Evolutionary conservation across 176 grass and related monocot species (phyloP).

Genomic region (Poa pratensis): DNA sequence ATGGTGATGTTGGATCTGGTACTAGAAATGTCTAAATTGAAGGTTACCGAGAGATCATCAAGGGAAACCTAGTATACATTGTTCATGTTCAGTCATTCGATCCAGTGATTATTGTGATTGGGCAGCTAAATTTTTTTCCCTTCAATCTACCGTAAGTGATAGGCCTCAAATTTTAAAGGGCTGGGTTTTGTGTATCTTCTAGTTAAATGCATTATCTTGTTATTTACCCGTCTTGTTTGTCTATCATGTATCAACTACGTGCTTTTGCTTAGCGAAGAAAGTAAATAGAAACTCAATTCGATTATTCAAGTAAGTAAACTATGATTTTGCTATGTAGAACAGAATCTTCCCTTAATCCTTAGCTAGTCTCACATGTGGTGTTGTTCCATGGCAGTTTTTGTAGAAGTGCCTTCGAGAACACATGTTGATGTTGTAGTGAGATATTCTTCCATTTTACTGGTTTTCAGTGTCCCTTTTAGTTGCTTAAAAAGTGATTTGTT

Average conservation of each 20-base stretch:
- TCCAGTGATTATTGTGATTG: neutral
- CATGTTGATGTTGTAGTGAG: neutral
- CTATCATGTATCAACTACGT: neutral
- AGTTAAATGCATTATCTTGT: neutral
- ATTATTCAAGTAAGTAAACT: too few relatives aligned
- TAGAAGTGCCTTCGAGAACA: too few relatives aligned
- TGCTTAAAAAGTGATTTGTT: neutral
- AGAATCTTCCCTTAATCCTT: neutral
- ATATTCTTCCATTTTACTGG: too few relatives aligned
- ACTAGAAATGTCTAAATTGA: neutral
- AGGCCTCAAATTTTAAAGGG: neutral
- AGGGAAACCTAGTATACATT: too few relatives aligned
- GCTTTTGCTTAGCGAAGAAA: neutral
- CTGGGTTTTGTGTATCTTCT: neutral
- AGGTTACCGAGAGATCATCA: neutral
- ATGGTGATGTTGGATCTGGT: neutral
- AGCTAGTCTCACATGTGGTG: too few relatives aligned
- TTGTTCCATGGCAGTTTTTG: neutral
- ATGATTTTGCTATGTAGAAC: too few relatives aligned
- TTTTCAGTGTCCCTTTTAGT: neutral
- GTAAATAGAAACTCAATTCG: neutral
- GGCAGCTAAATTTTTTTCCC: neutral
- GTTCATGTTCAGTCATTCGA: neutral
- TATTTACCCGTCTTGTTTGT: neutral
- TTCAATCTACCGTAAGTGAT: neutral